Conservation (phyloP, 345 rosid species). For the Hevea brasiliensis region DNA sequence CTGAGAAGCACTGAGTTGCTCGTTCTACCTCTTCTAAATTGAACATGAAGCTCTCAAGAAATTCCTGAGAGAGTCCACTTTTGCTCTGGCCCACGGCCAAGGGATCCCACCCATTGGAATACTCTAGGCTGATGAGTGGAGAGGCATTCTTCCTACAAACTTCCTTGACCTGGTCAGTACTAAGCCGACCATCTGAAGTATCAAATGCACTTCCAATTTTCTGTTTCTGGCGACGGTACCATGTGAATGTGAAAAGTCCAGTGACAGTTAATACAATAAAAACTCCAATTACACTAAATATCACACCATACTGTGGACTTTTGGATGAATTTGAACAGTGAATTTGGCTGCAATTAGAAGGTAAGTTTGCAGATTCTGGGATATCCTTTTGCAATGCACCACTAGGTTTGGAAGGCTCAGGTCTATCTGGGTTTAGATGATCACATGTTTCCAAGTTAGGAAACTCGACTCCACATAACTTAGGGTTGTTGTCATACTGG, state of each 20-base stretch:
- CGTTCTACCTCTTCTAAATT: constrained; percentile 91
- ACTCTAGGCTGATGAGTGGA: constrained; percentile 81
- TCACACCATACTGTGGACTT: constrained; percentile 38
- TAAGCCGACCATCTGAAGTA: constrained; percentile 56
- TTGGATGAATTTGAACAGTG: constrained; percentile 43
- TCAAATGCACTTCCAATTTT: constrained; percentile 63
- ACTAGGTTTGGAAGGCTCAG: constrained; percentile 66
- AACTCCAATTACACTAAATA: constrained; percentile 49
- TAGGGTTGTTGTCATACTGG: constrained; percentile 69
- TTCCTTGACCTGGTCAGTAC: constrained; percentile 67
- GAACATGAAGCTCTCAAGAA: constrained; percentile 87
- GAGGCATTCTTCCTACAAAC: constrained; percentile 58
- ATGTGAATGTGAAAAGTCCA: constrained; percentile 49
- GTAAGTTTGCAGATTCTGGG: constrained; percentile 67
- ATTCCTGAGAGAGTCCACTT: constrained; percentile 68
- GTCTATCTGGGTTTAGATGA: constrained; percentile 40
- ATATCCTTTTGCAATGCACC: constrained; percentile 42
- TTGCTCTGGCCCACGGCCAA: constrained; percentile 54
- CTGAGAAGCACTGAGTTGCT: constrained; percentile 90
- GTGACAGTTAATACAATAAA: constrained; percentile 36
- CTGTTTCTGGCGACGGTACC: constrained; percentile 70
- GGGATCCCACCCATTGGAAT: constrained; percentile 94
- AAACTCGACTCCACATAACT: constrained; percentile 79
- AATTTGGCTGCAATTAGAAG: constrained; percentile 44
- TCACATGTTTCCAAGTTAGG: constrained; percentile 49